Evolutionary conservation across 768 basidiomycete genomes (phyloP), one percentile per base, ranked within the genome.

Genomic region (Lactarius hengduanensis): DNA sequence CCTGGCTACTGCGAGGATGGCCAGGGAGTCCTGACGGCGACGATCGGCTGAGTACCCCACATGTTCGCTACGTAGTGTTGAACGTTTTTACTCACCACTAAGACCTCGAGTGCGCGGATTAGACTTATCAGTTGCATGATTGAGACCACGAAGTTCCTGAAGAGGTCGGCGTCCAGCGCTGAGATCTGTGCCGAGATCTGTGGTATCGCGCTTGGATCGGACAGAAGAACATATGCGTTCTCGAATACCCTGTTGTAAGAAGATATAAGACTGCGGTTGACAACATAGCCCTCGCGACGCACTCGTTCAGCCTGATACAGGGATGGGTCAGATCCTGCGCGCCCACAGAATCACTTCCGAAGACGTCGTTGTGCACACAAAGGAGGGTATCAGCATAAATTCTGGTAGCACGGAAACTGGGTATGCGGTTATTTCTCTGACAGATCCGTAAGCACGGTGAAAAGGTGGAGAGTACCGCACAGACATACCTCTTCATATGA

Each of bases 111-210:
- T 13, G 56, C 65, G 3, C 56, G 60, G 43, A 61, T 57, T 20
- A 66, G 56, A 15, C n/a, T 20, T 22, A 66, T 16, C 28, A 62
- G 65, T 7, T 66, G 65, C 56, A 61, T 22, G 36, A 66, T 66
- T 28, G 45, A 57, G 4, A 66, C 36, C 6, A 66, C 13, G 20
- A 57, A 66, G 56, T 32, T 57, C 60, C 20, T 61, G 28, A 66
- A 62, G 3, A 66, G 60, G 18, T 57, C 55, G 16, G 60, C 55
- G 56, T 66, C 65, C 28, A 62, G 43, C 36, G 59, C 55, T 38
- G 45, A 30, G 28, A 66, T 41, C 16, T 62, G 56, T 22, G 36
- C 26, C 1, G 60, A 53, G 7, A 41, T 45, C 7, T 16, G 55
- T n/a, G 56, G 60, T n/a, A 57, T 61, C 20, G 56, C 57, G 9